A percentile compares a stretch with the other conserved stretches of the same genome.
Evolutionary conservation across 805 yeast species (phyloP).

Genomic region (Saturnispora sanitii): DNA sequence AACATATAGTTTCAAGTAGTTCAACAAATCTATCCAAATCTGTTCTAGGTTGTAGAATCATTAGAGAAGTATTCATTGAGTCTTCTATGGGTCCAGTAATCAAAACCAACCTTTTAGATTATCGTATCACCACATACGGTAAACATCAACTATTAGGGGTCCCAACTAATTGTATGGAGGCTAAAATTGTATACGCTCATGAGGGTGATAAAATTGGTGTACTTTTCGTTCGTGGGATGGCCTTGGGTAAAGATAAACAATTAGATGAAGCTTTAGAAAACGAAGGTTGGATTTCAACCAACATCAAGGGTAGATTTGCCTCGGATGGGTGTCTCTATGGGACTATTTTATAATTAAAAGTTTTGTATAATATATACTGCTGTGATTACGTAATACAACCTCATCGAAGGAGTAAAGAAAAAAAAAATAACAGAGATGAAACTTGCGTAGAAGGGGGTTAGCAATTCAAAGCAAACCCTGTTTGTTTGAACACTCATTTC

Average conservation of each 20-base stretch:
- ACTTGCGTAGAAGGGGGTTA: too few species aligned
- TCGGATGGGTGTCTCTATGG: slow-evolving; percentile 62
- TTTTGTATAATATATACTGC: background rate
- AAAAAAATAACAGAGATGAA: background rate
- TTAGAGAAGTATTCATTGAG: slow-evolving; percentile 38
- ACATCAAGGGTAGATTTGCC: slow-evolving; percentile 52
- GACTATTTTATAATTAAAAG: background rate
- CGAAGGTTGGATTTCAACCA: slow-evolving; percentile 41
- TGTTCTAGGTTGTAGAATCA: slow-evolving; percentile 37
- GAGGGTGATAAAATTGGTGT: slow-evolving; percentile 38
- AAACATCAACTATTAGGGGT: slow-evolving; percentile 40
- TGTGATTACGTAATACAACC: slow-evolving; percentile 1
- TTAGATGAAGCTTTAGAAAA: slow-evolving; percentile 26
- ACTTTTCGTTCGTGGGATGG: slow-evolving; percentile 53
- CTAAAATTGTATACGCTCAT: slow-evolving; percentile 35
- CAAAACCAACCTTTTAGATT: slow-evolving; percentile 52
- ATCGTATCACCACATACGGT: slow-evolving; percentile 35
- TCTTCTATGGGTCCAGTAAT: slow-evolving; percentile 50
- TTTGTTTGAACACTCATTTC: background rate
- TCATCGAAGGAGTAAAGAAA: background rate
- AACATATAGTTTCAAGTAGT: slow-evolving; percentile 13
- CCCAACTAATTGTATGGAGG: slow-evolving; percentile 48
- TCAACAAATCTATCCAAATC: slow-evolving; percentile 34
- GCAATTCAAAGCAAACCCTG: background rate
- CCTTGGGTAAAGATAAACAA: slow-evolving; percentile 38